Evolutionary conservation across 306 rosid species (phyloP), one percentile per base, ranked within the genome.

Genomic region (Chamaecrista fasciculata): DNA sequence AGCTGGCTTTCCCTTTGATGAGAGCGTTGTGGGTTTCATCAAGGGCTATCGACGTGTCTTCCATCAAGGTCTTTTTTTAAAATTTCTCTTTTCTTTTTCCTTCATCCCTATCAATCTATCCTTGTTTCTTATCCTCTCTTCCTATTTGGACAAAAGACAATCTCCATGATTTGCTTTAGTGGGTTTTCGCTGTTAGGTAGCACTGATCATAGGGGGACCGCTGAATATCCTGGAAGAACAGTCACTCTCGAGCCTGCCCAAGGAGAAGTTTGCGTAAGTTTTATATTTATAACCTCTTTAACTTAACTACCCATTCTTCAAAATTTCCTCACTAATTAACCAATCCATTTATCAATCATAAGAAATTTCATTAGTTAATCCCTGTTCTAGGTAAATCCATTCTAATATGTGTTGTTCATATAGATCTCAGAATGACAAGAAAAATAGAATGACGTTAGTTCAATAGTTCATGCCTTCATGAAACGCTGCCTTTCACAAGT

Each of bases 151-250:
- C 28, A 52, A 39, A 23, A 24, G 12, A 18, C 61, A 18, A 4
- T 52, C 8, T 39, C 26, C 3, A 29, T 70, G 21, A 5, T 63
- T 53, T 59, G 12, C 25, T 70, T 46, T 66, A 29, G 63, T 75
- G 86, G 81, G 60, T 75, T 10, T 29, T 81, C 44, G 20, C 34
- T 65, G 49, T 56, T 74, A 93, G 98, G 98, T 39, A 90, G 96
- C 72, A 90, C 98, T 20, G 98, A 93, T 50, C 98, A 93, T 44
- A 85, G 98, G 84, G 98, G 98, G 62, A 85, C 96, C 23, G 87
- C 86, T 9, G 94, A 86, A 19, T 90, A 56, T 56, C 97, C 98
- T 16, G 98, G 98, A 74, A 82, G 98, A 82, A 93, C 97, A 20
- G 98, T 88, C 12, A 93, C 98, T 39, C 82, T 88, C 57, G 97